Evolutionary conservation across 2,329 filamentous ascomycete genomes (phyloP), one percentile per base, ranked within the genome.

Genomic region (Botrytis pseudocinerea): DNA sequence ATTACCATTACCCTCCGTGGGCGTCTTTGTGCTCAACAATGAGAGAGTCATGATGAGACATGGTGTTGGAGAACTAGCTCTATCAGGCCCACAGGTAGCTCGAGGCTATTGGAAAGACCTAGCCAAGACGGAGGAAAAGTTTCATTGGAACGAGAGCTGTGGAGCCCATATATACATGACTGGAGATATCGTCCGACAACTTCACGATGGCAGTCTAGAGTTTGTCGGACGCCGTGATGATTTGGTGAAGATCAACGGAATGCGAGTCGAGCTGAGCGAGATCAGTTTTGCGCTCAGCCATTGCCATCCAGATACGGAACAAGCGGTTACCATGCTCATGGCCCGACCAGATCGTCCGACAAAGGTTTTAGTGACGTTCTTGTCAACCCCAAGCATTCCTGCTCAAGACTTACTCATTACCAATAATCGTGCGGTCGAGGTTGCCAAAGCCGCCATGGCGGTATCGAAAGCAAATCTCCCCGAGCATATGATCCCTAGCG

Each of bases 221-320:
- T 90, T 89, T 74, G 83, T 90, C 51, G 89, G 89, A 25, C 85
- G 91, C 66, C 90, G 89, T 76, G 90, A 92, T 77, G 87, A 86
- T n/a, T 90, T 90, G 79, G 87, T 91, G 71, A 92, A 93, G 81
- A 82, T 92, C 42, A 84, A 86, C 18, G 92, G 92, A 40, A 90
- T 88, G 76, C 83, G 90, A 72, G 86, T 91, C 66, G 92, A 90
- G 81, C 83, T 90, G 68, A 85, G 82, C 16, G 86, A 85, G 78
- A 85, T 85, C 69, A 76, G 77, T 84, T 64, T 74, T 68, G 73
- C 77, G 72, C 40, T 76, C 22, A 63, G 46, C 32, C 32, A 35
- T 46, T 69, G 66, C 22, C 68, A 75, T 69, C 74, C 77, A 61
- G 35, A 75, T 12, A 44, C n/a, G 18, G 87, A 83, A 78, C 82